Conservation (phyloP, 2,329 filamentous ascomycete species). For the Blumeria graminis region DNA sequence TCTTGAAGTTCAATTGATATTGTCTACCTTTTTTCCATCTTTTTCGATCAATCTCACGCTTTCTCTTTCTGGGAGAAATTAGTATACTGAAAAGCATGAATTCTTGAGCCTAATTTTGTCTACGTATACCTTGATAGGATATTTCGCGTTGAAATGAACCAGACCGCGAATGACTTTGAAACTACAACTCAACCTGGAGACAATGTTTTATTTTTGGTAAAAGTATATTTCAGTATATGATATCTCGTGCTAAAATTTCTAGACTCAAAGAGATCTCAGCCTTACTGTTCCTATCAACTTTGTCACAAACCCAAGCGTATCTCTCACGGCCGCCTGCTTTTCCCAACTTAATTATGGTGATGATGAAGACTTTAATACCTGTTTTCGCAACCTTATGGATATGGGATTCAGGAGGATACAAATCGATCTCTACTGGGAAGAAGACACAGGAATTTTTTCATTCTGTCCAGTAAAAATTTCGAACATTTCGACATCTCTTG, state of each 20-base stretch:
- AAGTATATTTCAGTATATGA: not conserved
- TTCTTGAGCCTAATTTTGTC: too few relatives aligned
- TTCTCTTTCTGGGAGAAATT: too few relatives aligned
- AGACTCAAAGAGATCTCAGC: constrained; percentile 36
- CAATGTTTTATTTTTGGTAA: not conserved
- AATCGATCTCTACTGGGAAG: constrained; percentile 41
- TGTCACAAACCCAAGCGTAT: constrained; percentile 30
- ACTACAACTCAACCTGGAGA: not conserved
- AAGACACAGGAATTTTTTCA: constrained; percentile 26
- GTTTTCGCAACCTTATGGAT: constrained; percentile 37
- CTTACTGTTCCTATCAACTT: constrained; percentile 36
- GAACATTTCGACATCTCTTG: constrained; percentile 10
- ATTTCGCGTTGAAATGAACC: too few relatives aligned
- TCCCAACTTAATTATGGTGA: constrained; percentile 26
- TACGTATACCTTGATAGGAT: too few relatives aligned
- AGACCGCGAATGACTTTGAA: not conserved
- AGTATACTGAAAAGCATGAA: too few relatives aligned
- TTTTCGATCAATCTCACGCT: too few relatives aligned
- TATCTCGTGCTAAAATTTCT: not conserved
- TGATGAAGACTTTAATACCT: constrained; percentile 21
- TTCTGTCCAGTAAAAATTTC: constrained; percentile 34
- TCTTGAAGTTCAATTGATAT: too few relatives aligned
- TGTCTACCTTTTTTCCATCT: too few relatives aligned
- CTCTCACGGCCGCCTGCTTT: constrained; percentile 34
- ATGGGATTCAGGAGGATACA: constrained; percentile 32